phyloP scores from a whole-genome alignment of 192 early-diverging fungal species.

The Tieghemiomyces parasiticus region DNA sequence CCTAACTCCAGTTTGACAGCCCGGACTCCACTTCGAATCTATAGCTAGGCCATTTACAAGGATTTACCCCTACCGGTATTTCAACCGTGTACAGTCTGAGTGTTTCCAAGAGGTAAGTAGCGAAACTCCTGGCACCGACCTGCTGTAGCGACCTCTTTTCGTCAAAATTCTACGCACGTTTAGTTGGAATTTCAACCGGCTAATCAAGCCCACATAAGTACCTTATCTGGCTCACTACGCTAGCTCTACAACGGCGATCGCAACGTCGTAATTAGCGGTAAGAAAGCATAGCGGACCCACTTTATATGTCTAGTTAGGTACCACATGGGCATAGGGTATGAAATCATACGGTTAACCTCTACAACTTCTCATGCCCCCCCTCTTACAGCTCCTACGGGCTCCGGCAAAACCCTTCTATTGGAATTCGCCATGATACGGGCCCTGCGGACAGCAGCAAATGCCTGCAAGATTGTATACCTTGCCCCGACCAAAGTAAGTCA shows the following conservation, averaged over 20 bases:
- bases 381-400: conserved; percentile 1
- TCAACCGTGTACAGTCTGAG: not conserved
- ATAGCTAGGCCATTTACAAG: not conserved
- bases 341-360: not conserved
- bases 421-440: not conserved
- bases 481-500: conserved; percentile 7
- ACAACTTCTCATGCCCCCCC: not conserved
- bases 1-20: not conserved
- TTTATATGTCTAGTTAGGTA: not conserved
- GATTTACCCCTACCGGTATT: not conserved
- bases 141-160: not conserved
- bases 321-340: not conserved
- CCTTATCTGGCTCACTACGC: not conserved
- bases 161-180: not conserved
- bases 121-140: not conserved
- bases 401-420: conserved; percentile 2
- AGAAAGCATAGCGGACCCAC: not conserved
- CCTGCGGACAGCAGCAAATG: not conserved
- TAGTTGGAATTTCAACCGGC: not conserved
- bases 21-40: not conserved
- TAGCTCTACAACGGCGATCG: not conserved
- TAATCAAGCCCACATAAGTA: not conserved
- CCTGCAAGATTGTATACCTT: not conserved
- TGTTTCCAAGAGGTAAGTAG: conserved; percentile 10
- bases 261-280: not conserved